A percentile compares a stretch with the other conserved stretches of the same genome.
Conservation (phyloP, 1,284 basidiomycete genomes). For the Omphalotus olearius region DNA sequence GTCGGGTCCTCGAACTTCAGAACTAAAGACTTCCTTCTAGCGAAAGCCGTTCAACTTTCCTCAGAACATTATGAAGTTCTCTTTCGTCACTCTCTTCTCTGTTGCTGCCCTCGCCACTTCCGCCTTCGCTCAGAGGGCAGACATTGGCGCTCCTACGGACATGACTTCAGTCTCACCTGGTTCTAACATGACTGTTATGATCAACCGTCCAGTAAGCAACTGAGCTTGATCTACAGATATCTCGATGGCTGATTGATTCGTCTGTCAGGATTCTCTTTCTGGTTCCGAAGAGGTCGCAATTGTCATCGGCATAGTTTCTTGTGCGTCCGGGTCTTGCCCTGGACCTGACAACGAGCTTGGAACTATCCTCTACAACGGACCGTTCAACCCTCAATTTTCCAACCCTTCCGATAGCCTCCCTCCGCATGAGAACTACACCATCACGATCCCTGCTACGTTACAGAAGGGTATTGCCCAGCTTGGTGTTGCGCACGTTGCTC, state of each 20-base stretch:
- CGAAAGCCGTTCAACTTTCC: no score
- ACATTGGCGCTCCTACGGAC: constrained; percentile 14
- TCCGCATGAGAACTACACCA: constrained; percentile 48
- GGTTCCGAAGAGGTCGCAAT: constrained; percentile 9
- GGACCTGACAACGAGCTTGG: constrained; percentile 33
- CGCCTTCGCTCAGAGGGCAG: constrained; percentile 13
- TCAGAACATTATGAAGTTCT: no score
- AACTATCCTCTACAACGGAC: constrained; percentile 39
- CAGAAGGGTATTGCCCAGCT: constrained; percentile 31
- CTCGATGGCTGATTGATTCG: not conserved
- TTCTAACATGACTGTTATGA: constrained; percentile 10
- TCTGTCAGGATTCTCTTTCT: constrained; percentile 8
- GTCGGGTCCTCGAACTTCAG: no score
- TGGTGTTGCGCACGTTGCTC: constrained; percentile 36
- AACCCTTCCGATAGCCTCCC: constrained; percentile 21
- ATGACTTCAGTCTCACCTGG: constrained; percentile 12
- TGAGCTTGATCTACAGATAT: not conserved
- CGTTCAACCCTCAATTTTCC: constrained; percentile 34
- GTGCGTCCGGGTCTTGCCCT: constrained; percentile 20
- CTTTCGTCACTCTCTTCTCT: constrained; percentile 11
- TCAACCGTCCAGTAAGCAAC: constrained; percentile 14
- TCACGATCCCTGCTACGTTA: constrained; percentile 35
- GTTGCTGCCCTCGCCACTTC: constrained; percentile 13
- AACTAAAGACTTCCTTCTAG: no score
- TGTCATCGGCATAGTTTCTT: constrained; percentile 8